Evolutionary conservation across 371 early-diverging fungal species (phyloP).

Genomic region (Mortierella sp.): DNA sequence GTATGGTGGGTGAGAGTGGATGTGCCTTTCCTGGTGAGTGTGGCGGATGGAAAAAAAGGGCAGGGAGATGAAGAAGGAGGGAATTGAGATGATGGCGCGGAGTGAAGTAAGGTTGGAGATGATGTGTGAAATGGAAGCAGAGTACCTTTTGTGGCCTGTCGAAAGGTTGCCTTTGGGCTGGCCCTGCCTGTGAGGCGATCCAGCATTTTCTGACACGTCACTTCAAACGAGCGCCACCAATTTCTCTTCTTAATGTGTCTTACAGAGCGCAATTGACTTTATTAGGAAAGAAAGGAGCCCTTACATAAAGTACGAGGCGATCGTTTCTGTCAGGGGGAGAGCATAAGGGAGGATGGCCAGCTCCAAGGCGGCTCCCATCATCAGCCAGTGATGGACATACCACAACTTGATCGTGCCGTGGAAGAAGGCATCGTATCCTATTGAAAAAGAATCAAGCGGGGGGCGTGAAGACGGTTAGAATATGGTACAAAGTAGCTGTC

Average conservation of each 20-base stretch:
- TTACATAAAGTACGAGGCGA: constrained; percentile 13
- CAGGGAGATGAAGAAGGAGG: background rate
- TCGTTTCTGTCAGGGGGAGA: constrained; percentile 37
- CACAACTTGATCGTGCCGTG: constrained; percentile 57
- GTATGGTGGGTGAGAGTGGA: background rate
- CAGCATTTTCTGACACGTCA: constrained; percentile 1
- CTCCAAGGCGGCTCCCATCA: constrained; percentile 53
- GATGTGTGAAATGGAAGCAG: background rate
- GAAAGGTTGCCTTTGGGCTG: background rate
- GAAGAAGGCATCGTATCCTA: constrained; percentile 55
- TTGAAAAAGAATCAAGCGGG: background rate
- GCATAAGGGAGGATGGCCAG: constrained; percentile 38
- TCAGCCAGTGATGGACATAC: constrained; percentile 54
- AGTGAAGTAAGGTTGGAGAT: background rate
- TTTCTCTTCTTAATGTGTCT: background rate
- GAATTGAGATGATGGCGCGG: background rate
- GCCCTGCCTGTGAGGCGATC: background rate
- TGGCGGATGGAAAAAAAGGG: background rate
- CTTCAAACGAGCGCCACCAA: background rate
- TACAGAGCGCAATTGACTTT: background rate
- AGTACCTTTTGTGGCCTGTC: background rate
- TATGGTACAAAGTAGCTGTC: background rate
- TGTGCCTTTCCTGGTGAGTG: background rate
- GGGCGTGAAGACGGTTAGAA: background rate
- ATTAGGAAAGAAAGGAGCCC: background rate